Evolutionary conservation across 2,329 filamentous ascomycete genomes (phyloP), one percentile per base, ranked within the genome.

Genomic region (Colletotrichum sp.): DNA sequence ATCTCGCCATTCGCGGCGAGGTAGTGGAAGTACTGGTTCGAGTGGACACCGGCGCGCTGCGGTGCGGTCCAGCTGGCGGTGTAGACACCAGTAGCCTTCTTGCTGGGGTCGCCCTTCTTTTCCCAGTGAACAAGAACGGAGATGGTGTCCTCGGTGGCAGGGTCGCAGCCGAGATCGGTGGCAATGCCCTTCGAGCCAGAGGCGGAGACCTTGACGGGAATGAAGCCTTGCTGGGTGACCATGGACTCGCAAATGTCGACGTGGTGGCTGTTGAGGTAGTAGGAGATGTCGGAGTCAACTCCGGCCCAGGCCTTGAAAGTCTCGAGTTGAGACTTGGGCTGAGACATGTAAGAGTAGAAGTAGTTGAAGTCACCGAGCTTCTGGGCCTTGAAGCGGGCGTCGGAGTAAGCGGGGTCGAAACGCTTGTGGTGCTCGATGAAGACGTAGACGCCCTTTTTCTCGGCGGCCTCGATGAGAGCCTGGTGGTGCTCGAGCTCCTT

Each of bases 341-440:
- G 96, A 66, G 93, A 95, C 96, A 98, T 98, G 91, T 98, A 98
- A 80, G 92, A 94, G 90, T 98, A 98, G 85, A 98, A 98, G 90
- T 98, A 98, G 89, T 98, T 98, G 92, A 98, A 98, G 86, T 98
- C 95, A 78, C 96, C 96, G 9, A 98, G 89, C 69, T 89, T 92
- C 82, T 92, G 87, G 16, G 95, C 95, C 80, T 94, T 93, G 87
- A 93, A 93, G 66, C 93, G 92, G 16, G 96, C 96, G 84, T 98
- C 96, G 16, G 95, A 92, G 87, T 98, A 98, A 27, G 95, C 95
- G 3, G 96, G 96, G 84, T 98, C 96, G 87, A 93, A 98, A 74
- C 96, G 95, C 89, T 98, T 98, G 91, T 98, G 96, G 87, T 98
- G 96, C 89, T 98, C 96, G 81, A 98, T 90, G 87, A 95, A 98